Conservation (phyloP, 768 basidiomycete genomes). For the Hemileccinum rubropunctum region DNA sequence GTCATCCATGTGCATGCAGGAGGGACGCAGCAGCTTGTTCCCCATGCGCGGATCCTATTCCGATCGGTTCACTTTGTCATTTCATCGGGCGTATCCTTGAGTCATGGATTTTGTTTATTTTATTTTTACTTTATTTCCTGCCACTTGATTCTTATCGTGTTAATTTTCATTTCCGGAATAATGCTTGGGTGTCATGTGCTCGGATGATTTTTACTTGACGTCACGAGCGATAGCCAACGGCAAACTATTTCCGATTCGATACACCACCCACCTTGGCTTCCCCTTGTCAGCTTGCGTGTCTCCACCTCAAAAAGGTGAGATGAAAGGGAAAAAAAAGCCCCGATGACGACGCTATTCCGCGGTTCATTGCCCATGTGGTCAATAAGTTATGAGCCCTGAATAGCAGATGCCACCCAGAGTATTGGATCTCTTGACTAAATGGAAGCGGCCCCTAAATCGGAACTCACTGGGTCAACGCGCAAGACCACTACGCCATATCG, state of each 20-base stretch:
- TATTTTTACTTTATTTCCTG: constrained; percentile 10
- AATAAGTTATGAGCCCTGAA: constrained; percentile 28
- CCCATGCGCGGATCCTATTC: constrained; percentile 12
- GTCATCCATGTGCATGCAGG: constrained; percentile 13
- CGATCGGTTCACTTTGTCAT: constrained; percentile 14
- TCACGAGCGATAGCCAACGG: background rate
- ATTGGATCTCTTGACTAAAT: constrained; percentile 10
- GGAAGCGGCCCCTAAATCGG: background rate
- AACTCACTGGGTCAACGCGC: background rate
- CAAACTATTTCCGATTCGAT: constrained; percentile 1
- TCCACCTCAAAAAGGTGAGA: constrained; percentile 1
- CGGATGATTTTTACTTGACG: constrained; percentile 11
- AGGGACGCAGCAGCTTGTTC: background rate
- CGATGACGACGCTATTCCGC: constrained; percentile 16
- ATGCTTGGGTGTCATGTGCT: constrained; percentile 4
- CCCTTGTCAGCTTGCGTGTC: background rate
- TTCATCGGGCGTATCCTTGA: background rate
- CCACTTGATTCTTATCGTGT: constrained; percentile 3
- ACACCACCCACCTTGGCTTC: too few relatives aligned
- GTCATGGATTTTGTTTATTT: constrained; percentile 10
- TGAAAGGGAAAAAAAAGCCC: constrained; percentile 7
- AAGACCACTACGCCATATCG: constrained; percentile 14
- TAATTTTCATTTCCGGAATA: constrained; percentile 22
- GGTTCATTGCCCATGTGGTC: constrained; percentile 7
- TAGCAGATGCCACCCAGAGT: constrained; percentile 12